phyloP scores from a whole-genome alignment of 768 basidiomycete genomes.

The Lactarius vividus region DNA sequence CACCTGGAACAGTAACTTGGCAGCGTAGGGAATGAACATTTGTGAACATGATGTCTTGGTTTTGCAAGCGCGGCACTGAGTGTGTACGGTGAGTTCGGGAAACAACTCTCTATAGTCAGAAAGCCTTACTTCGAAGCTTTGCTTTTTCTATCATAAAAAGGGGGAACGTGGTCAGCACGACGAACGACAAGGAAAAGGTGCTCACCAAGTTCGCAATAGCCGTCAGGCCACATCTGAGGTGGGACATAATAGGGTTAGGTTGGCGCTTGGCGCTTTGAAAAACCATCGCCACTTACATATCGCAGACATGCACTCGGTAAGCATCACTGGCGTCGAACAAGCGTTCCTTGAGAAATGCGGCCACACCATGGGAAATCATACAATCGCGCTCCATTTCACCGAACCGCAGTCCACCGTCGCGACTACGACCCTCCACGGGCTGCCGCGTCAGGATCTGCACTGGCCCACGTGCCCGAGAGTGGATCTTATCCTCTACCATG shows the following conservation, averaged over 20 bases:
- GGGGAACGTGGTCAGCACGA: constrained; percentile 19
- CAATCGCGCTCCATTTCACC: constrained; percentile 99
- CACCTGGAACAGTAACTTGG: constrained; percentile 94
- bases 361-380: constrained; percentile 99
- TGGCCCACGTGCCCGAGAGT: constrained; percentile 94
- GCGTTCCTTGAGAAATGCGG: constrained; percentile 96
- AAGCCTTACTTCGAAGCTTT: constrained; percentile 70
- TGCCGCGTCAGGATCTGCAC: constrained; percentile 97
- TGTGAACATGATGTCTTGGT: constrained; percentile 96
- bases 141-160: constrained; percentile 70
- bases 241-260: constrained; percentile 22
- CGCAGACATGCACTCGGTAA: constrained; percentile 93
- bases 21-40: constrained; percentile 92
- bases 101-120: not conserved
- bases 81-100: not conserved
- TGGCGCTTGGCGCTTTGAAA: not conserved
- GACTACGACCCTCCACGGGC: constrained; percentile 96
- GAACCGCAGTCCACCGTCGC: constrained; percentile 98
- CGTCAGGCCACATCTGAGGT: constrained; percentile 84
- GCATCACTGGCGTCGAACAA: constrained; percentile 92
- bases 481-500: constrained; percentile 99
- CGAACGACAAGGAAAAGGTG: constrained; percentile 21
- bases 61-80: constrained; percentile 85
- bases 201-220: constrained; percentile 93
- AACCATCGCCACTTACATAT: constrained; percentile 60